These are phyloP conservation scores for Lactifluus volemus DNA, from an alignment of 768 basidiomycete genomes.

Conservation along the genomic window DNA sequence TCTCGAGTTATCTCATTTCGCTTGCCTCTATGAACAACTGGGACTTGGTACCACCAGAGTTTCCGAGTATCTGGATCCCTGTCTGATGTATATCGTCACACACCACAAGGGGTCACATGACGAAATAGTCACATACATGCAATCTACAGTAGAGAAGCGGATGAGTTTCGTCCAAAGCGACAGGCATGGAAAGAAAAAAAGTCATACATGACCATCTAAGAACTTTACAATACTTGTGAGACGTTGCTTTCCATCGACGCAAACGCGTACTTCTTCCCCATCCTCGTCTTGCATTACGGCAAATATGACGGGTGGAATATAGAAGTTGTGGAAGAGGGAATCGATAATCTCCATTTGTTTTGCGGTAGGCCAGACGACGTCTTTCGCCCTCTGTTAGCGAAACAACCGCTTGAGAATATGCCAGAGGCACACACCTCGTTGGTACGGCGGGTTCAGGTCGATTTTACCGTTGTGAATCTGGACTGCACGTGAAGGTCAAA, in stretches of 20 bases:
- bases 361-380: slow-evolving; percentile 64
- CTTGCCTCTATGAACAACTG: slow-evolving; percentile 35
- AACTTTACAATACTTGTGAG: slow-evolving; percentile 40
- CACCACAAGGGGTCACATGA: slow-evolving; percentile 15
- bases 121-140: slow-evolving; percentile 35
- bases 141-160: slow-evolving; percentile 32
- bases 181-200: background rate
- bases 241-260: slow-evolving; percentile 48
- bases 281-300: slow-evolving; percentile 32
- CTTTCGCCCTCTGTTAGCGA: slow-evolving; percentile 29
- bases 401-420: background rate
- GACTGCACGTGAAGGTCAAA: slow-evolving; percentile 29
- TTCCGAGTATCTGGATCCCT: slow-evolving; percentile 50
- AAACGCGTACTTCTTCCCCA: slow-evolving; percentile 35
- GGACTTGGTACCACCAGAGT: slow-evolving; percentile 51
- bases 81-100: slow-evolving; percentile 34
- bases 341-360: slow-evolving; percentile 54
- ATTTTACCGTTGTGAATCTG: slow-evolving; percentile 62
- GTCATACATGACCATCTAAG: slow-evolving; percentile 32
- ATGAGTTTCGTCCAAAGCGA: background rate
- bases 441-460: slow-evolving; percentile 64
- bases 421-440: slow-evolving; percentile 45
- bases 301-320: slow-evolving; percentile 45
- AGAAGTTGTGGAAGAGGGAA: slow-evolving; percentile 45
- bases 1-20: slow-evolving; percentile 45